Evolutionary conservation across 257 asterid genomes (phyloP), one percentile per base, ranked within the genome.

Genomic region (Orobanche coerulescens): DNA sequence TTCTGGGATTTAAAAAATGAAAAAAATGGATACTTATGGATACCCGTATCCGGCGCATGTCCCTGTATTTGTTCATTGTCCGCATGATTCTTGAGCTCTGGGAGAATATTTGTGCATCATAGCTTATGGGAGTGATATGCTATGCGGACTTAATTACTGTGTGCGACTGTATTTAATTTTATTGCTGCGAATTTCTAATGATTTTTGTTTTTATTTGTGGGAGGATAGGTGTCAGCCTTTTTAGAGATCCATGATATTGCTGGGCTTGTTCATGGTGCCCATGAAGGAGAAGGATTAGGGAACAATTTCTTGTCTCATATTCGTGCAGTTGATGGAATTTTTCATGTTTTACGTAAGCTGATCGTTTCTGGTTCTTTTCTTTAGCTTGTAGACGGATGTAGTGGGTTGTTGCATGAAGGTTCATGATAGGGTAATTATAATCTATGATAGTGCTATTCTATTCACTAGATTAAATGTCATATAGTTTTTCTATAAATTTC

Each of bases 261-360:
- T 65, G 99, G 99, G 63, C 84, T 93, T 64, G 99, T 93, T 67
- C 86, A 94, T 58, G 99, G 99, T 60, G 99, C 97, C 75, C 97
- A 90, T 66, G 78, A 87, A 76, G 99, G 99, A 34, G 96, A 89
- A 72, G 99, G 99, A 73, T 68, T 93, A 53, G 99, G 99, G 57
- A 93, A 93, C 81, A 89, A 78, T 73, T 93, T 93, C 79, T 81
- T 93, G 67, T 89, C 96, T 51, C 99, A 93, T 79, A 93, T 93
- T 58, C 95, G 96, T 39, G 97, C 99, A 2, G 99, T 93, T 69
- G 99, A 93, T 81, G 96, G 99, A 72, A 93, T 93, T 71, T 93
- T 93, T 75, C 99, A 93, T 28, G 97, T 93, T 73, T 62, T 93
- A 70, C 94, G 99, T 93, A 77, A 78, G 90, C 73, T 70, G 58